Base-by-base conservation (phyloP, 177 flowering plant species). In the Tripterygium wilfordii region DNA sequence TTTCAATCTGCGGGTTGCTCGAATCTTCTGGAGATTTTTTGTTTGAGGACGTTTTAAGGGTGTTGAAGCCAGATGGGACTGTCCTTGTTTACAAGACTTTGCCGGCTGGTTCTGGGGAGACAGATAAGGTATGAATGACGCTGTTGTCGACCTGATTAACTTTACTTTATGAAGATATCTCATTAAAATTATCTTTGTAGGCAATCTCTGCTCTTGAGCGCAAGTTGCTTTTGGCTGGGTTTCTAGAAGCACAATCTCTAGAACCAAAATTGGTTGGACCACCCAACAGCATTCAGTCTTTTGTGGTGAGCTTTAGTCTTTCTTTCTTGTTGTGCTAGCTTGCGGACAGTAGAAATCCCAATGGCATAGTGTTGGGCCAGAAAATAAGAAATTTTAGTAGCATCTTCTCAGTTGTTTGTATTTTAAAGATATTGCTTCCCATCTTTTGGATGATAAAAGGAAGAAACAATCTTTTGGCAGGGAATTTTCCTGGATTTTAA, bases 31-130 rank as follows among this genome's bases (percentile, higher is more conserved):
- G 48, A 29, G 73, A 70, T 41, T 43, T 63, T 44, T 58, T 82
- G 62, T 51, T 71, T 52, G 66, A 32, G 33, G 87, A 83, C 54
- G 64, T 79, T 17, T 60, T 61, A 23, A 76, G 85, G 64, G 80
- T 70, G 22, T 33, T 86, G 63, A 84, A 76, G 68, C 87, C 94
- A 54, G 96, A 80, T 54, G 96, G 94, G 40, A 60, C 45, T 18
- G 8, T 88, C 23, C 23, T 80, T 10, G 19, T 82, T 42, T 63
- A 28, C 49, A 43, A 57, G 56, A 48, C 33, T 21, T 56, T 67
- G 35, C 57, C 60, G 28, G 33, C 68, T 44, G 56, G n/a, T 23
- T 18, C 47, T 18, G 70, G 42, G 23, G 35, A 37, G 16, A 15
- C 20, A 2, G 72, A 66, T 8, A 46, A 78, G 73, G 85, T 72